phyloP scores from a whole-genome alignment of 352 stramenopile genomes.

The Globisporangium ultimum region DNA sequence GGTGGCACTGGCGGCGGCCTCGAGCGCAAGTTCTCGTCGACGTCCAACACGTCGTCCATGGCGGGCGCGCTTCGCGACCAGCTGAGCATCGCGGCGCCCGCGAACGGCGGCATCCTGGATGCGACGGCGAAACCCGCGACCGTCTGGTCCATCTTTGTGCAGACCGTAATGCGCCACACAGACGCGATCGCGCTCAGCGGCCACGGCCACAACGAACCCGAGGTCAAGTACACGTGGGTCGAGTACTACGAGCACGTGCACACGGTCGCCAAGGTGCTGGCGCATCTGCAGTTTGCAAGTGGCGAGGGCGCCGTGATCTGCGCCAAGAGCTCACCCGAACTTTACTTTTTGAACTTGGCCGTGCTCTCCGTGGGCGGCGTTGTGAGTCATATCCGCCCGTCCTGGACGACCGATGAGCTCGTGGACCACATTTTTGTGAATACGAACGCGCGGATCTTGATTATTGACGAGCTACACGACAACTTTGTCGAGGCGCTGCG shows the following conservation, averaged over 20 bases:
- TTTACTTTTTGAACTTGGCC: constrained; percentile 65
- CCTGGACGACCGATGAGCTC: constrained; percentile 53
- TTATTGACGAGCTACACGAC: constrained; percentile 49
- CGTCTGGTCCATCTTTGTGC: constrained; percentile 16
- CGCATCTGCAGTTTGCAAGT: constrained; percentile 45
- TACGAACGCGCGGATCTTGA: constrained; percentile 47
- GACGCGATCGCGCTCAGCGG: constrained; percentile 15
- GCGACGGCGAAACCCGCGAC: constrained; percentile 6
- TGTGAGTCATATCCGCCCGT: constrained; percentile 49
- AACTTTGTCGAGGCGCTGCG: constrained; percentile 42
- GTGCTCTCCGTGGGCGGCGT: constrained; percentile 50
- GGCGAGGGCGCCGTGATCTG: constrained; percentile 63
- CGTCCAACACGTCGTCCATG: constrained; percentile 5
- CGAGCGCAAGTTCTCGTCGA: constrained; percentile 12
- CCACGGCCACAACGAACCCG: background rate
- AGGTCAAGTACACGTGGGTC: constrained; percentile 26
- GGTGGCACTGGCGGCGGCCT: background rate
- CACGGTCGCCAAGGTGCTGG: constrained; percentile 37
- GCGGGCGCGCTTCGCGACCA: constrained; percentile 3
- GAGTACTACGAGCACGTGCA: constrained; percentile 30
- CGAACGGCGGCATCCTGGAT: constrained; percentile 7
- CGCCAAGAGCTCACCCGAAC: constrained; percentile 32
- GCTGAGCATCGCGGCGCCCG: constrained; percentile 1
- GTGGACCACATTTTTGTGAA: constrained; percentile 46
- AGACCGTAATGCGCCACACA: constrained; percentile 14